Evolutionary conservation across 257 asterid species (phyloP).

Genomic region (Solanum peruvianum): DNA sequence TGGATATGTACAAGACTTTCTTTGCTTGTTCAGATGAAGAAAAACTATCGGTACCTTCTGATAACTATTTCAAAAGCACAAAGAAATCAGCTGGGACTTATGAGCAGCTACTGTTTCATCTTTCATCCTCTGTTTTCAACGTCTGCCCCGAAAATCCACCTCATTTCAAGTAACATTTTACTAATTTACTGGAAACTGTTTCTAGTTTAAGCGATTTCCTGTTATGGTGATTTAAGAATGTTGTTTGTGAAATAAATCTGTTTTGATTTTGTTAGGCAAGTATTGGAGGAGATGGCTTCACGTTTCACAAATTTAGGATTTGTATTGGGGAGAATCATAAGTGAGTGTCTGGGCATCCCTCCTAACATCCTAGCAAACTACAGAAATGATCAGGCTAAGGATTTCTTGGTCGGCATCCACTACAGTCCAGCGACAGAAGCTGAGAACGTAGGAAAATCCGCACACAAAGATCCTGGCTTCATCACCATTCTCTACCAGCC

Average conservation of each 20-base stretch:
- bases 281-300: slow-evolving; percentile 23
- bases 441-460: slow-evolving; percentile 22
- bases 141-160: slow-evolving; percentile 8
- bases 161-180: neutral
- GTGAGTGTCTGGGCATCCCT: slow-evolving; percentile 43
- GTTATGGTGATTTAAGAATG: neutral
- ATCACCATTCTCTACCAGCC: slow-evolving; percentile 33
- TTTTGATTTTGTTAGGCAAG: slow-evolving; percentile 13
- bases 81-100: neutral
- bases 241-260: neutral
- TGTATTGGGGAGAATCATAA: slow-evolving; percentile 29
- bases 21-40: slow-evolving; percentile 22
- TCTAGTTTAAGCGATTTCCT: neutral
- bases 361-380: slow-evolving; percentile 21
- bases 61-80: slow-evolving; percentile 23
- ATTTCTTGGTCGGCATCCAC: slow-evolving; percentile 31
- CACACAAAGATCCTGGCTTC: slow-evolving; percentile 33
- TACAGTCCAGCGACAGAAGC: slow-evolving; percentile 29
- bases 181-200: neutral
- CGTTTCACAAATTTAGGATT: slow-evolving; percentile 17
- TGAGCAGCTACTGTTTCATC: slow-evolving; percentile 25
- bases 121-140: slow-evolving; percentile 11
- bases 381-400: slow-evolving; percentile 35
- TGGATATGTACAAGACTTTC: slow-evolving; percentile 24
- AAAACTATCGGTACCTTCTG: slow-evolving; percentile 14